Evolutionary conservation across 2,329 filamentous ascomycete genomes (phyloP), one percentile per base, ranked within the genome.

Genomic region (Colletotrichum chlorophyti): DNA sequence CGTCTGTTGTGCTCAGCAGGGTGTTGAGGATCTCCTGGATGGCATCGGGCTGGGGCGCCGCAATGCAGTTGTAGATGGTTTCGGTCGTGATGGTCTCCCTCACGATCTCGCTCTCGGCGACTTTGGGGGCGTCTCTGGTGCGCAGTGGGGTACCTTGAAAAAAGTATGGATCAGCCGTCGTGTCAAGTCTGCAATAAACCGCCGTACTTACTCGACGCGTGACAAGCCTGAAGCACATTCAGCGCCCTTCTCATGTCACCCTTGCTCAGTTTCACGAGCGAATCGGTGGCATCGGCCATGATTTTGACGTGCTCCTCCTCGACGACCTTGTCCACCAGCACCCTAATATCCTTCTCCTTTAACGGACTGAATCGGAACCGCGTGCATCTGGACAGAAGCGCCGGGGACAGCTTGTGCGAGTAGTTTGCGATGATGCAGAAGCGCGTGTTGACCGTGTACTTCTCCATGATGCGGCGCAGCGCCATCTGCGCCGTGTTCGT

Each of bases 381-480:
- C 9, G 95, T 99, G 76, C 95, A 99, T 67, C 95, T 83, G 45
- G 94, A 98, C 50, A 99, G 80, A 38, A 99, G 81, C 0, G 95
- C 95, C 0, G 95, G 94, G 11, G 92, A 96, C 34, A 99, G 86
- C 75, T 99, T 99, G 79, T 99, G 95, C 26, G 95, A 95, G 75
- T 99, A 99, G 77, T 99, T 99, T 66, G 95, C 95, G 66, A 99
- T 98, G 70, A 99, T 92, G 78, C 94, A 98, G 78, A 99, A 99
- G 49, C 95, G 84, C 3, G 95, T 97, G 77, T 99, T 99, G 60
- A 91, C 91, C 1, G 95, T 99, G 78, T 99, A 99, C 77, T 97
- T 97, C 72, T 99, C 95, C 95, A 99, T 99, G 70, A 99, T 98
- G 43, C 95, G 83, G 62, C 95, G 86, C 53, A 99, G 80, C 0